Base-by-base conservation (phyloP, 1,284 basidiomycete species). In the Austroboletus novae-zelandiae region DNA sequence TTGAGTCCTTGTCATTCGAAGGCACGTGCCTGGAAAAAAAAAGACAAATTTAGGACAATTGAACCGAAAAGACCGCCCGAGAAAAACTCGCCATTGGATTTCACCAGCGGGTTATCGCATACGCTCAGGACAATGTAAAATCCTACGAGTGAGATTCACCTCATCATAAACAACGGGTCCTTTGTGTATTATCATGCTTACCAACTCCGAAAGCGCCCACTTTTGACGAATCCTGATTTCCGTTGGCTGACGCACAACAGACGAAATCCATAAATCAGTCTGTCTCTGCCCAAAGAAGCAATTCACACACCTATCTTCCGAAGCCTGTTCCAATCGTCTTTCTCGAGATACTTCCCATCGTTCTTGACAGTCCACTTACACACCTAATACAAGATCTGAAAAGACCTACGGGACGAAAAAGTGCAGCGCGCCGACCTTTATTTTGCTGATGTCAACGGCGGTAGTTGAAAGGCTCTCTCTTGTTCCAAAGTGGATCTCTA, bases 21-120 rank as follows among this genome's bases (percentile, higher is more conserved):
- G 35, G 23, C 13, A 55, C 44, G 51, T 54, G 8, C 60, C 57
- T 62, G 20, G 20, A 23, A 23, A 5, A 23, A 5, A n/a, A 5
- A 23, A 30, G 2, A 37, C n/a, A 15, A 31, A 39, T 13, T 4
- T n/a, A 8, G 11, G 7, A 9, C 20, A 23, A 4, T 32, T 5
- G 30, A 13, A 13, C 20, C 25, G 6, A 18, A 40, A 6, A 34
- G 20, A 17, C 5, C 1, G 11, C 4, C 3, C 11, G 7, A 37
- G n/a, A 7, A 34, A 18, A 20, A 17, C 18, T 51, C 37, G 84
- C 86, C 80, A 62, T 91, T 91, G 6, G 91, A 94, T 15, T 81
- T 88, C 11, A 98, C 94, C 57, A 95, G 87, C 0, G 96, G 96
- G 57, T 91, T 86, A 55, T 98, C 93, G 23, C 89, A 90, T 6